phyloP scores from a whole-genome alignment of 805 yeast species.

The Ogataea nonfermentans region DNA sequence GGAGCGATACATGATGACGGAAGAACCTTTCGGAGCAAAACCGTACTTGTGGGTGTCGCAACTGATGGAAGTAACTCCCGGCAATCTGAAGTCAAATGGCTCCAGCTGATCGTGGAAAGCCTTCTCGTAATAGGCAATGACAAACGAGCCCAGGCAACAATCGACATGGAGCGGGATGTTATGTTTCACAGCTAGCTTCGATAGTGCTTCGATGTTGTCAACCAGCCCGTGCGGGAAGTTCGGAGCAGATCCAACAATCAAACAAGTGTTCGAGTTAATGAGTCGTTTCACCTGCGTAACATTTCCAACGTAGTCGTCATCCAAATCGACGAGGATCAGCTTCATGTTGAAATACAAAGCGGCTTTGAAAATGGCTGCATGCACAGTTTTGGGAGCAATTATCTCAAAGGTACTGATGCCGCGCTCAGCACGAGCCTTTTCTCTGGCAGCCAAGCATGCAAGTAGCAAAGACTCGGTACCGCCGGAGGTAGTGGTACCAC shows the following conservation, averaged over 20 bases:
- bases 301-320: constrained; percentile 66
- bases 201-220: constrained; percentile 78
- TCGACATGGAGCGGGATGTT: constrained; percentile 92
- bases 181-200: constrained; percentile 60
- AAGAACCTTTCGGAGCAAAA: constrained; percentile 96
- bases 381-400: constrained; percentile 84
- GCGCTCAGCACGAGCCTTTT: constrained; percentile 55
- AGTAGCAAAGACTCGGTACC: constrained; percentile 91
- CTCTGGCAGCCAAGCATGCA: constrained; percentile 86
- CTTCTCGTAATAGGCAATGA: constrained; percentile 73
- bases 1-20: constrained; percentile 84
- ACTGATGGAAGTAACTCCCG: constrained; percentile 96
- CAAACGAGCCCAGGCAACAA: constrained; percentile 92
- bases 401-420: constrained; percentile 79
- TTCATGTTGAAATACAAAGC: constrained; percentile 86
- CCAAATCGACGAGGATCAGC: constrained; percentile 75
- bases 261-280: constrained; percentile 75
- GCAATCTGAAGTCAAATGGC: constrained; percentile 77
- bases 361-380: constrained; percentile 95
- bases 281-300: constrained; percentile 56
- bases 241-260: constrained; percentile 92
- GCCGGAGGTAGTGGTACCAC: constrained; percentile 88
- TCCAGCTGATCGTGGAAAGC: constrained; percentile 43
- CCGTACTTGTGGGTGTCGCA: constrained; percentile 99
- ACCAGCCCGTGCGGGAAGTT: constrained; percentile 96